Evolutionary conservation across 495 filamentous ascomycete genomes (phyloP), one percentile per base, ranked within the genome.

Genomic region (Geoglossum glabrum): DNA sequence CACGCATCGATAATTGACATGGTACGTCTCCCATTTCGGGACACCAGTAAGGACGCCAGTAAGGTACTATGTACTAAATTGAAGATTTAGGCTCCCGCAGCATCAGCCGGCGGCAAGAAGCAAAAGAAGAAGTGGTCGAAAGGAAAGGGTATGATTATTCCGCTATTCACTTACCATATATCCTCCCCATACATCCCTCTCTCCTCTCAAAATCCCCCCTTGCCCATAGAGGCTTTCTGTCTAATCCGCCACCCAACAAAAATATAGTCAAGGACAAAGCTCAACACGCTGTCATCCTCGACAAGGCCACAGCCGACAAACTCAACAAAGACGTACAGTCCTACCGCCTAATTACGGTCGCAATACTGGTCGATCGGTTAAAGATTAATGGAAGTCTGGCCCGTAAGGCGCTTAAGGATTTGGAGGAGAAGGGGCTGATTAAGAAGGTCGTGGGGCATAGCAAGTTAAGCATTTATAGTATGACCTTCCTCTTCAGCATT

Each of bases 71-170:
- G n/a, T n/a, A n/a, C n/a, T n/a, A n/a, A n/a, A n/a, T n/a, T n/a
- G n/a, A n/a, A n/a, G n/a, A n/a, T n/a, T n/a, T n/a, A 58, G 55
- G 59, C 59, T n/a, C 55, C 59, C 30, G 59, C 59, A 58, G 54
- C 54, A 47, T 28, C 57, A 57, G 28, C 55, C 38, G 54, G 43
- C 27, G 57, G 57, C 55, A 59, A 59, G 57, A 95, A 94, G 79
- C 86, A 90, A 72, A 95, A 95, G 87, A 97, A 97, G 87, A 95
- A 96, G 90, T 96, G 90, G 90, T 95, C 90, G 66, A 98, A 96
- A 87, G 93, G 88, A 75, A 95, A 95, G 82, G 86, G 86, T 89
- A 82, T 66, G 77, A 25, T 36, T 30, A 11, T 9, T n/a, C n/a
- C n/a, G n/a, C 34, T n/a, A 3, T 27, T 5, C 27, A 13, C 7